Conservation (phyloP, 768 basidiomycete genomes). For the Boletus pseudopeckii region DNA sequence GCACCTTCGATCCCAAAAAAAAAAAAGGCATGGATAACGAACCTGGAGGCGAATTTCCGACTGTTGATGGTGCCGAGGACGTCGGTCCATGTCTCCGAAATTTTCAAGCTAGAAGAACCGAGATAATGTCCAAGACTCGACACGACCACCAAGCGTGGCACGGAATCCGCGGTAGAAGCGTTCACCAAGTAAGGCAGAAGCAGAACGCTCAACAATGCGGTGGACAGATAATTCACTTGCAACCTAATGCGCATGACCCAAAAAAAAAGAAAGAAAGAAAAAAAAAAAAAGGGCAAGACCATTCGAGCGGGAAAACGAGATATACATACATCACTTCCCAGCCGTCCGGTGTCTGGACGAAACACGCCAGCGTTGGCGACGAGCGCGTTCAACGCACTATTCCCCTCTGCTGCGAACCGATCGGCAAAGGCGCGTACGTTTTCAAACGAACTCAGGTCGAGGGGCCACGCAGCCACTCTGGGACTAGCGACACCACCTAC, state of each 20-base stretch:
- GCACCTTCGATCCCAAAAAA: too few relatives aligned
- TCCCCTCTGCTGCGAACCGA: slow-evolving; percentile 23
- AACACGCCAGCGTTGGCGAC: slow-evolving; percentile 30
- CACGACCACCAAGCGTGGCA: slow-evolving; percentile 25
- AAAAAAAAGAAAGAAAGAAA: not conserved
- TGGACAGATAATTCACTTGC: slow-evolving; percentile 34
- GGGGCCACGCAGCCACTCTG: slow-evolving; percentile 27
- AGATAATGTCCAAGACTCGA: slow-evolving; percentile 28
- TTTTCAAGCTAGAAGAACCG: slow-evolving; percentile 1
- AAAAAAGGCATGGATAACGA: not conserved
- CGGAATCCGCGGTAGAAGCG: slow-evolving; percentile 11
- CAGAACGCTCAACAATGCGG: slow-evolving; percentile 29
- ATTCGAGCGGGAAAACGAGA: not conserved
- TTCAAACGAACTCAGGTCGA: slow-evolving; percentile 31
- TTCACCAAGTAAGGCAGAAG: slow-evolving; percentile 30
- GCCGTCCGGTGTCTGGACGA: slow-evolving; percentile 35
- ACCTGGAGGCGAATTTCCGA: slow-evolving; percentile 21
- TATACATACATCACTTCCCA: slow-evolving; percentile 46
- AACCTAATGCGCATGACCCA: slow-evolving; percentile 16
- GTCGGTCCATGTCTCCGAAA: slow-evolving; percentile 6
- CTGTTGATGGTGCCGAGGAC: slow-evolving; percentile 24
- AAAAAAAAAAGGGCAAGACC: too few relatives aligned
- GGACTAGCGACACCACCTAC: not conserved
- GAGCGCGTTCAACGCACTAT: slow-evolving; percentile 24
- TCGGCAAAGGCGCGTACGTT: slow-evolving; percentile 31